Evolutionary conservation across 768 basidiomycete species (phyloP).

Genomic region (Pleurotus ostreatus): DNA sequence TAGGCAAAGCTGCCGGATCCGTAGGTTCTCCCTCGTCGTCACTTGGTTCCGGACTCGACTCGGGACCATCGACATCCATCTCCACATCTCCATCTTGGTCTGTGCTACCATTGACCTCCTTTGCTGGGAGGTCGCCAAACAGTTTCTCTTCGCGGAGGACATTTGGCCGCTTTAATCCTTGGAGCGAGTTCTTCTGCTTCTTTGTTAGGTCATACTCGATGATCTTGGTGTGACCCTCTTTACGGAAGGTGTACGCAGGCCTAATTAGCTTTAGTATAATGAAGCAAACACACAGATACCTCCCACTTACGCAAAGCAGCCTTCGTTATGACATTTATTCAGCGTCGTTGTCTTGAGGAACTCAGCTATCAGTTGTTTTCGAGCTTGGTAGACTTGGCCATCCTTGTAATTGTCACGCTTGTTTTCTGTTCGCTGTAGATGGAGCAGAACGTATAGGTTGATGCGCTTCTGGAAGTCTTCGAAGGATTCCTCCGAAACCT

Average conservation of each 20-base stretch:
- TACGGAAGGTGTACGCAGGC: constrained; percentile 81
- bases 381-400: constrained; percentile 77
- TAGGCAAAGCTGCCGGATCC: constrained; percentile 50
- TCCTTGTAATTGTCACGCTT: constrained; percentile 88
- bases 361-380: constrained; percentile 78
- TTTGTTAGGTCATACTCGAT: constrained; percentile 86
- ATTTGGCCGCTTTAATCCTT: constrained; percentile 66
- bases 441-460: constrained; percentile 62
- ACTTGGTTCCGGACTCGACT: constrained; percentile 42
- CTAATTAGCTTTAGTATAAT: constrained; percentile 32
- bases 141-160: constrained; percentile 57
- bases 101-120: background rate
- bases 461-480: constrained; percentile 61
- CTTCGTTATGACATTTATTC: constrained; percentile 71
- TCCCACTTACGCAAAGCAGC: constrained; percentile 73
- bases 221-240: constrained; percentile 91
- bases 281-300: constrained; percentile 2
- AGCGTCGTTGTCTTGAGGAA: constrained; percentile 68
- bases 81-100: constrained; percentile 46
- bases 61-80: constrained; percentile 21
- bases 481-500: constrained; percentile 49
- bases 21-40: constrained; percentile 45
- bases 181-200: constrained; percentile 59
- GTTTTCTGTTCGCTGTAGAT: constrained; percentile 42
- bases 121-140: constrained; percentile 11